Percentiles rank a stretch among this genome's conserved stretches.
These are phyloP conservation scores for Zymoseptoria pseudotritici DNA, from an alignment of 2,329 filamentous ascomycete species.

Conservation along the genomic window DNA sequence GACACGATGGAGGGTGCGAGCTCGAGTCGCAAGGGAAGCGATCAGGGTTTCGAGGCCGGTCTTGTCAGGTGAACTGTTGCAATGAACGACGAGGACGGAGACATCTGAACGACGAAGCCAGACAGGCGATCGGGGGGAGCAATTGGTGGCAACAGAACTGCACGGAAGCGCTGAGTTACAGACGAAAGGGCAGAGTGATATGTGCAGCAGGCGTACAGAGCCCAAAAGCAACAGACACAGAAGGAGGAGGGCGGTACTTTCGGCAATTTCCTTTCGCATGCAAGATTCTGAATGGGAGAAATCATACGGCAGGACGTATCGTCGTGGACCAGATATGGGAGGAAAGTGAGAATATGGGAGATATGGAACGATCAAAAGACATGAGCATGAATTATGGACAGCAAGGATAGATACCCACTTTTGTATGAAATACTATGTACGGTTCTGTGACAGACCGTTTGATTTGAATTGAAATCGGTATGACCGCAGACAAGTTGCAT, in stretches of 20 bases:
- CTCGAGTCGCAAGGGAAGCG: slow-evolving; percentile 21
- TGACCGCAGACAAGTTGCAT: too few relatives aligned
- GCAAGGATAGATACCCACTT: slow-evolving; percentile 2
- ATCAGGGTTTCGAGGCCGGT: slow-evolving; percentile 13
- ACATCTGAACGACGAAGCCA: background rate
- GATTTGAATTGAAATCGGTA: background rate
- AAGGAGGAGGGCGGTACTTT: background rate
- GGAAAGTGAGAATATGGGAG: background rate
- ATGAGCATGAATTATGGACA: slow-evolving; percentile 4
- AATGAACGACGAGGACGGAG: background rate
- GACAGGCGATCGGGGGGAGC: background rate
- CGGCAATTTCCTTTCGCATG: too few relatives aligned
- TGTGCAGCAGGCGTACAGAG: background rate
- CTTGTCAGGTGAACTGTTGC: slow-evolving; percentile 7
- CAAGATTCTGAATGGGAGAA: background rate
- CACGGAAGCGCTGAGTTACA: background rate
- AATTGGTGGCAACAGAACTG: background rate
- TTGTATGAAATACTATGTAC: background rate
- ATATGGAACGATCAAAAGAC: background rate
- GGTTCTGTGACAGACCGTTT: background rate
- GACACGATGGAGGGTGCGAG: slow-evolving; percentile 30
- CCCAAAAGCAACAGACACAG: background rate
- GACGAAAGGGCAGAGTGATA: background rate
- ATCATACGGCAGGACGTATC: background rate
- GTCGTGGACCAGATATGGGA: background rate